Base-by-base conservation (phyloP, 2,329 filamentous ascomycete genomes). In the Berkeleyomyces rouxiae region DNA sequence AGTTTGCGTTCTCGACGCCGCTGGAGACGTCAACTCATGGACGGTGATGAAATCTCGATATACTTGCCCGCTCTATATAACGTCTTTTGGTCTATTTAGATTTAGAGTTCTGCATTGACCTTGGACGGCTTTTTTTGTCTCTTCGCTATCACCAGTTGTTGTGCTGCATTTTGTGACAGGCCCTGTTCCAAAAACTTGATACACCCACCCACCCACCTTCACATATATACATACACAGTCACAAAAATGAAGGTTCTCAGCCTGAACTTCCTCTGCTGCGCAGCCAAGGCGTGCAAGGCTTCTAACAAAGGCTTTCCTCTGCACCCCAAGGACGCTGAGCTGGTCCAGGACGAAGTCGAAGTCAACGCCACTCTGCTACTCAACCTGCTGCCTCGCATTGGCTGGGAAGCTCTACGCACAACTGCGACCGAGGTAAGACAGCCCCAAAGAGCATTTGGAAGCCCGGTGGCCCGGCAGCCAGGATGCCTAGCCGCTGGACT, bases 201-300 rank as follows among this genome's bases (percentile, higher is more conserved):
- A 59, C 31, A 39, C 42, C 13, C 13, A 44, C 16, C 11, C 47
- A 58, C 51, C 58, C 64, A 16, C 49, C 2, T 13, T n/a, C 11
- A 11, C 11, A 37, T 16, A 60, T 13, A 11, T 37, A 61, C 40
- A 43, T 36, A 39, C 59, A 63, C 31, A 51, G 31, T 36, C 51
- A 44, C 37, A 23, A 65, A 63, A 63, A 99, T 99, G 93, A 97
- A 97, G 75, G 79, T 97, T 66, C 83, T 97, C 61, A 96, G 90
- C 65, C 85, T 95, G 70, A 97, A 97, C 76, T 99, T 99, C 75
- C 79, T 97, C 67, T 93, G 90, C 70, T 99, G 93, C 79, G 92
- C 93, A 66, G 87, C 95, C 72, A 97, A 96, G 79, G 80, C 87
- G 63, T 99, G 93, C 86, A 96, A 95, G 76, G 82, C 84, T 63